These are phyloP conservation scores for Diaporthe ilicicola DNA, from an alignment of 2,329 filamentous ascomycete species.

Conservation along the genomic window DNA sequence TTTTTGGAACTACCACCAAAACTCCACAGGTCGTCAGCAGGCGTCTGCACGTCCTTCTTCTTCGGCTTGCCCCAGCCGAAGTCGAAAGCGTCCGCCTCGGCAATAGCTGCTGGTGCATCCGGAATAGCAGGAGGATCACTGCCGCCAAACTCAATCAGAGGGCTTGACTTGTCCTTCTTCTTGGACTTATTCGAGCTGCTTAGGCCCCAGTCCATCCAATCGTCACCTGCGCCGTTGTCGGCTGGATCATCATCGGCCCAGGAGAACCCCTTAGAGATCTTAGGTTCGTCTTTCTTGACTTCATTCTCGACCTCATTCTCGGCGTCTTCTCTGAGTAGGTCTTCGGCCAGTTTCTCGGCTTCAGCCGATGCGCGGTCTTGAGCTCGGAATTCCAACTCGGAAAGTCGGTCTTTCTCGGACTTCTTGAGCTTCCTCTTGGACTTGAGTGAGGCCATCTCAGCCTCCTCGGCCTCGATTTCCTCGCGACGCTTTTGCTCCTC, in stretches of 20 bases:
- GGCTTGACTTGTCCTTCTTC: constrained; percentile 39
- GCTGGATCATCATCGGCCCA: constrained; percentile 32
- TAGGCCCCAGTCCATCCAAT: constrained; percentile 35
- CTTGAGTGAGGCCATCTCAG: constrained; percentile 27
- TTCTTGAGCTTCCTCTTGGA: constrained; percentile 29
- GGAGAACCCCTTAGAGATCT: constrained; percentile 6
- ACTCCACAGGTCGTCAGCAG: constrained; percentile 50
- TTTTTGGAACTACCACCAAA: constrained; percentile 52
- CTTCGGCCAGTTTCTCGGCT: constrained; percentile 23
- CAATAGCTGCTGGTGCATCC: constrained; percentile 8
- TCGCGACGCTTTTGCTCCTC: constrained; percentile 26
- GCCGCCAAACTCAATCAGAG: constrained; percentile 29
- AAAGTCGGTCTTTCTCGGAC: constrained; percentile 27
- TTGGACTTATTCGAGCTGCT: constrained; percentile 51
- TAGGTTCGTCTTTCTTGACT: not conserved
- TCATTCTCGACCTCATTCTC: constrained; percentile 35
- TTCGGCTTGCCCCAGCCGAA: constrained; percentile 41
- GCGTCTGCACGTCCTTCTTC: constrained; percentile 48
- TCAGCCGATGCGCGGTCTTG: constrained; percentile 26
- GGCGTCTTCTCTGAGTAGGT: constrained; percentile 40
- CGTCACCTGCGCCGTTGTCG: constrained; percentile 14
- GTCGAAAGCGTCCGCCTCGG: constrained; percentile 41
- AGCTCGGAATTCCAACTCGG: constrained; percentile 28
- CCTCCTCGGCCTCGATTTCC: constrained; percentile 30
- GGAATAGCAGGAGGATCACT: constrained; percentile 31